These are phyloP conservation scores for Leishmania lainsoni DNA, from an alignment of 208 protist species.

Conservation along the genomic window DNA sequence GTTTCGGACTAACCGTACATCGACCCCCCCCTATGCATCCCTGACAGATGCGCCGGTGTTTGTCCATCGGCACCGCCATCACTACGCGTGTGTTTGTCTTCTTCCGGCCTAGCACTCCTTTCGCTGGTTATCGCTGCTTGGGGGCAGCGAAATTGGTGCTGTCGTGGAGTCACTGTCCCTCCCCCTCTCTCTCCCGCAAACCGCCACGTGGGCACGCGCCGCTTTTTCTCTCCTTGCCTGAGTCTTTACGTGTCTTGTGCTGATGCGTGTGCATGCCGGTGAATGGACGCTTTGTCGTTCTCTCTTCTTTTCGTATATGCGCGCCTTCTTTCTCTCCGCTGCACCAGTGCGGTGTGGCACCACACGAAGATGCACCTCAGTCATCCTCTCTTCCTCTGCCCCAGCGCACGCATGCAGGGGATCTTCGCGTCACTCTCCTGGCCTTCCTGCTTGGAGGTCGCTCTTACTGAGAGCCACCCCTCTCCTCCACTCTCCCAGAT, in stretches of 20 bases:
- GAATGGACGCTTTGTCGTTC: neutral
- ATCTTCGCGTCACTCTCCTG: slow-evolving; percentile 8
- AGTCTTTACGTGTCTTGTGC: neutral
- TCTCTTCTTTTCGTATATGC: neutral
- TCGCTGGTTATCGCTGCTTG: neutral
- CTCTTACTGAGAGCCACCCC: neutral
- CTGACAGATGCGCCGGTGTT: neutral
- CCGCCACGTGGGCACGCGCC: neutral
- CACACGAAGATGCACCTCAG: neutral
- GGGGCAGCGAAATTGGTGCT: neutral
- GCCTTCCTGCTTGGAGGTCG: neutral
- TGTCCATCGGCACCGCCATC: neutral
- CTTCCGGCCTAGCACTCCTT: neutral
- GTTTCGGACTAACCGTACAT: slow-evolving; percentile 34
- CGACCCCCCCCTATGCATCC: neutral
- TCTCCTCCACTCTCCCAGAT: neutral
- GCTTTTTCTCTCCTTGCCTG: neutral
- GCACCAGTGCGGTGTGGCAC: neutral
- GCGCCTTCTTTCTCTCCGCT: neutral
- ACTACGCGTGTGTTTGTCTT: neutral
- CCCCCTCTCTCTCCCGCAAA: neutral
- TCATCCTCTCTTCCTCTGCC: neutral
- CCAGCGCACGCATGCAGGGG: neutral
- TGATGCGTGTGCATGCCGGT: neutral
- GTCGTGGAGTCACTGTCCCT: neutral